Base-by-base conservation (phyloP, 2,329 filamentous ascomycete genomes). In the Penicillium concentricum region DNA sequence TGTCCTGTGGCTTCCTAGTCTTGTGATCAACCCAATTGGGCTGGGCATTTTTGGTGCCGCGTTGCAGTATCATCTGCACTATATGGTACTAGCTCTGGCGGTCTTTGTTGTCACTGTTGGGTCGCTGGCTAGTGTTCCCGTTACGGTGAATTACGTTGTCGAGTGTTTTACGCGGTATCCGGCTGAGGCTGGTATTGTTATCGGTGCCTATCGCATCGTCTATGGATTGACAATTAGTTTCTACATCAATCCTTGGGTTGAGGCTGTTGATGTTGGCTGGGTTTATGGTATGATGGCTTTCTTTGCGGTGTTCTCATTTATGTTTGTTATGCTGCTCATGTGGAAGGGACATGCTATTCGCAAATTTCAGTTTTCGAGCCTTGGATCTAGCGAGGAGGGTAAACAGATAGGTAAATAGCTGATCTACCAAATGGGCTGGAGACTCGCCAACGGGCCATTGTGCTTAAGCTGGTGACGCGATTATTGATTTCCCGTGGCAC, bases 281-380 rank as follows among this genome's bases (percentile, higher is more conserved):
- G 70, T 73, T 2, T 76, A 74, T 67, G 76, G 76, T 0, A 75
- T 74, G 65, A 73, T 74, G 67, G 74, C 74, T 1, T 74, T 78
- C 32, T 72, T 77, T 56, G 63, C 64, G 0, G 50, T 68, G 3
- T 61, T 66, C 12, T 65, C 64, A 1, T 67, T 62, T 44, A 48
- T 65, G 18, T 66, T 66, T 34, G 62, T 66, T 8, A 62, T 65
- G 57, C 44, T 67, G 22, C 53, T 67, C n/a, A 66, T 66, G 64
- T 67, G 65, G 65, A 66, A 67, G 47, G 65, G 65, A 2, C 57
- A 65, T 58, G 50, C 48, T 38, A 65, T 67, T 51, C 58, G 65
- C 10, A 24, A 51, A 3, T 44, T 61, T 13, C 62, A 64, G 28
- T 65, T 67, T 53, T 50, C 56, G n/a, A 60, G 60, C 16, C 51